These are phyloP conservation scores for Leucosporidium yakuticum DNA, from an alignment of 768 basidiomycete genomes.

Conservation along the genomic window DNA sequence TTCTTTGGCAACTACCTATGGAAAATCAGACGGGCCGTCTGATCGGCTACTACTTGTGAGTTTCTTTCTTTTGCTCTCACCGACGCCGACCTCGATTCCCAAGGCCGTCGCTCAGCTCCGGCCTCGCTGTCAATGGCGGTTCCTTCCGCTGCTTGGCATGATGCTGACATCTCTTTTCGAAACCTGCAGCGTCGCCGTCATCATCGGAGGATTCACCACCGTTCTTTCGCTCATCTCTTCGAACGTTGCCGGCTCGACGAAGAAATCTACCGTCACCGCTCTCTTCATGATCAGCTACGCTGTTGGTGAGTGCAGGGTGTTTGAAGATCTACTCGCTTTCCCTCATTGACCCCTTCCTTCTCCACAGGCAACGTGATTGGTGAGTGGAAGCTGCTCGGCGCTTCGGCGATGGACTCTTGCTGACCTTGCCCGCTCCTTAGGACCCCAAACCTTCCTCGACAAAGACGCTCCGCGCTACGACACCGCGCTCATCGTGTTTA, in stretches of 20 bases:
- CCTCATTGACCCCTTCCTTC: neutral
- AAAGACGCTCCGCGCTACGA: constrained; percentile 8
- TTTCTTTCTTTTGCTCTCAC: too few relatives aligned
- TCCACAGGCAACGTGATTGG: neutral
- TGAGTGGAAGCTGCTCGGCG: too few relatives aligned
- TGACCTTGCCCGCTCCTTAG: neutral
- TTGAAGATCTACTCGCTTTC: neutral
- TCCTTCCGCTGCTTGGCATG: too few relatives aligned
- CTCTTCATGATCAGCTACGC: constrained; percentile 29
- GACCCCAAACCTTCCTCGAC: constrained; percentile 7
- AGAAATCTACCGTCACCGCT: constrained; percentile 28
- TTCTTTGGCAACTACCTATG: constrained; percentile 20
- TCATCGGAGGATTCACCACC: constrained; percentile 24
- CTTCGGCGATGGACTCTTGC: too few relatives aligned
- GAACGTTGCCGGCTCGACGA: constrained; percentile 29
- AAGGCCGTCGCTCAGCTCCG: too few relatives aligned
- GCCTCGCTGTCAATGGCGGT: too few relatives aligned
- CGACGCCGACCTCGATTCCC: neutral
- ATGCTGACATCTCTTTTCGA: too few relatives aligned
- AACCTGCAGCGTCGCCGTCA: constrained; percentile 5
- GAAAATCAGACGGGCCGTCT: constrained; percentile 18
- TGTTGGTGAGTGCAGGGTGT: constrained; percentile 19
- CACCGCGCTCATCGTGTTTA: neutral
- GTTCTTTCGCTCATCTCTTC: constrained; percentile 27
- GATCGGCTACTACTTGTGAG: constrained; percentile 31